phyloP scores from a whole-genome alignment of 805 yeast species.

The Starmera dryadoides region DNA sequence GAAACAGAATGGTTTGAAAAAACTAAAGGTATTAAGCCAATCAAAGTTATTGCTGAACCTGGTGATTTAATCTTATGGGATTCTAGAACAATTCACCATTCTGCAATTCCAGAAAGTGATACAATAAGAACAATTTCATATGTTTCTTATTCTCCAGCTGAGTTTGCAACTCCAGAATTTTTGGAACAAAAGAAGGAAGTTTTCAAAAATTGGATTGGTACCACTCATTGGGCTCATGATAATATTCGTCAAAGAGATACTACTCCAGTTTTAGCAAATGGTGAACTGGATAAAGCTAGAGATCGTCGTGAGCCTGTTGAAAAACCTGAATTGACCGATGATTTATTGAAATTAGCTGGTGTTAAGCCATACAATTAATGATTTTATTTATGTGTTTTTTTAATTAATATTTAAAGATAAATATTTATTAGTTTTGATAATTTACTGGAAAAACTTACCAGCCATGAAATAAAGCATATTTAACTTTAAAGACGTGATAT shows the following conservation, averaged over 20 bases:
- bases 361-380: neutral
- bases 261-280: constrained; percentile 12
- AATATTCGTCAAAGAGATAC: constrained; percentile 13
- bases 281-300: constrained; percentile 17
- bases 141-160: constrained; percentile 24
- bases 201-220: constrained; percentile 20
- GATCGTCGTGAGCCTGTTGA: constrained; percentile 18
- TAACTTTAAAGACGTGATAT: too few species aligned
- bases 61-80: constrained; percentile 30
- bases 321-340: constrained; percentile 20
- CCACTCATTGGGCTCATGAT: constrained; percentile 28
- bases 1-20: constrained; percentile 21
- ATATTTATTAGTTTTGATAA: too few species aligned
- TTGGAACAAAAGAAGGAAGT: constrained; percentile 14
- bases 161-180: constrained; percentile 23
- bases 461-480: too few species aligned
- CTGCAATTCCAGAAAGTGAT: constrained; percentile 21
- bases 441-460: too few species aligned
- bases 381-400: neutral
- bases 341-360: constrained; percentile 24
- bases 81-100: constrained; percentile 25
- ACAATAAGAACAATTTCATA: constrained; percentile 23
- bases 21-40: constrained; percentile 20
- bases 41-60: constrained; percentile 23
- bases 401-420: too few species aligned